Base-by-base conservation (phyloP, 2,329 filamentous ascomycete genomes). In the Cytospora paraplurivora region DNA sequence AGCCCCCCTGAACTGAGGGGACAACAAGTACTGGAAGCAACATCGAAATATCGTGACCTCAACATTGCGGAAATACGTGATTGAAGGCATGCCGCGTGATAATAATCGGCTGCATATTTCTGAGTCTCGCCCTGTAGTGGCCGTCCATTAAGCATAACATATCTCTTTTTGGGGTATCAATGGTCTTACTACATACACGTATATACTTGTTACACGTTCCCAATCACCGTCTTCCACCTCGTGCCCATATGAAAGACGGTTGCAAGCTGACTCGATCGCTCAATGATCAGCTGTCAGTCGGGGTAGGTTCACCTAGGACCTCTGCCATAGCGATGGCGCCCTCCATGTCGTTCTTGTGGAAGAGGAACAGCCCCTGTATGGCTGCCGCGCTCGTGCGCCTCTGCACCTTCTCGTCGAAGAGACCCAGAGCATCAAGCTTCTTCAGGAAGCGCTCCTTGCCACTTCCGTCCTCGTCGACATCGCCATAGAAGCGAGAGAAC, bases 401-500 rank as follows among this genome's bases (percentile, higher is more conserved):
- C 49, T 78, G 76, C 5, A 77, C 81, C 3, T 78, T 73, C 58
- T 84, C 81, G 19, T 86, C 84, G 59, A 96, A 85, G 33, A 97
- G 76, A 0, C 89, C 89, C 17, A 95, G 79, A 56, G 88, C 82
- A 52, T 87, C 83, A 13, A 96, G 83, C 66, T 85, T 86, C 27
- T 81, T 73, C 67, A 98, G 76, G 78, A 99, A 98, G 19, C 83
- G 79, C 69, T 83, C 77, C 70, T 87, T 87, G 21, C 87, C 84
- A 7, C 77, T 75, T 17, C 88, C 87, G 61, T 87, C 83, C 0
- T 71, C 68, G 72, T 97, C 93, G 32, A 92, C 79, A 38, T 96
- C 91, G 4, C 90, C 90, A 72, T 98, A 99, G 78, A 98, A 99
- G 21, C 95, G 87, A 75, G 96, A 90, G 93, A 94, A 99, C 78